phyloP scores from a whole-genome alignment of 2,329 filamentous ascomycete species.

The Ophiostoma himal-ulmi region DNA sequence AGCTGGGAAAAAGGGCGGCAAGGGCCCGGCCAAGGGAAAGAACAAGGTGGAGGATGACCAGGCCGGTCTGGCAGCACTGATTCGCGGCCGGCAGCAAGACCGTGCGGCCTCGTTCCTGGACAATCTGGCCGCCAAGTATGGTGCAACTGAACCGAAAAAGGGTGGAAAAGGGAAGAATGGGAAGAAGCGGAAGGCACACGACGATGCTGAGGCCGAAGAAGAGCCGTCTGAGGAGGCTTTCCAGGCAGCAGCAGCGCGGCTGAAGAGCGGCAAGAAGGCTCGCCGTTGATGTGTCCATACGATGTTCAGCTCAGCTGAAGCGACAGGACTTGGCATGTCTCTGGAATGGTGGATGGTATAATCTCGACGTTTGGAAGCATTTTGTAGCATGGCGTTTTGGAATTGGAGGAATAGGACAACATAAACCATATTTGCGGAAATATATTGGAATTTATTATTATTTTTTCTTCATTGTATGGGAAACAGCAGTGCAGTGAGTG shows the following conservation, averaged over 20 bases:
- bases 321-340: background rate
- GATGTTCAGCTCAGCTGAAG: background rate
- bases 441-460: background rate
- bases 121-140: constrained; percentile 71
- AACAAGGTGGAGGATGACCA: constrained; percentile 29
- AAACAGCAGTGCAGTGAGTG: background rate
- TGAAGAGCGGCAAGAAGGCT: constrained; percentile 32
- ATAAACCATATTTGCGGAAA: background rate
- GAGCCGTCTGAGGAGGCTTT: constrained; percentile 58
- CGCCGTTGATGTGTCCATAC: background rate
- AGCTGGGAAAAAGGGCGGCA: background rate
- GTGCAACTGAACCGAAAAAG: constrained; percentile 37
- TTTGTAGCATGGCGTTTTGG: constrained; percentile 7
- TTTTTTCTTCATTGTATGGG: too few relatives aligned
- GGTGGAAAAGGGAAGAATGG: constrained; percentile 50
- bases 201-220: constrained; percentile 51
- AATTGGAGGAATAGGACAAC: background rate
- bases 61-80: constrained; percentile 49
- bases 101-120: constrained; percentile 61
- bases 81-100: constrained; percentile 62
- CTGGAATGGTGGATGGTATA: background rate
- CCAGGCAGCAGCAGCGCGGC: constrained; percentile 48
- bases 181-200: constrained; percentile 33
- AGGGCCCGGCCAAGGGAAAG: constrained; percentile 27
- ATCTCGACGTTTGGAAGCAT: background rate